phyloP scores from a whole-genome alignment of 2,329 filamentous ascomycete genomes.

The Chalaropsis thielavioides region DNA sequence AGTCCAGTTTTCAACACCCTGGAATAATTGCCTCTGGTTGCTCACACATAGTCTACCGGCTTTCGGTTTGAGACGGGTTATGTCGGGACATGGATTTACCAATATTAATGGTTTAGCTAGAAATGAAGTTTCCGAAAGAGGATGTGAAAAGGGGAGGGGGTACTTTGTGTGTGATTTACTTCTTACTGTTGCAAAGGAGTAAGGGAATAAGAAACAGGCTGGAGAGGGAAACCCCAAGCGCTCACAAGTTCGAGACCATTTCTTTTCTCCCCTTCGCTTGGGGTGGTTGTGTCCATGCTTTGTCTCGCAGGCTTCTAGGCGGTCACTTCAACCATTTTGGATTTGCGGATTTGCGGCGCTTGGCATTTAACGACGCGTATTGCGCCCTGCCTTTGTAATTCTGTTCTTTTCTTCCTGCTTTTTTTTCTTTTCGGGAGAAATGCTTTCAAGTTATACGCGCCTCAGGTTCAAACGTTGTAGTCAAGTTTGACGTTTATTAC shows the following conservation, averaged over 20 bases:
- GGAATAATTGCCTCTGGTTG: background rate
- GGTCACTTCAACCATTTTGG: background rate
- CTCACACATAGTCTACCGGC: background rate
- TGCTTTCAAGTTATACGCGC: too few relatives aligned
- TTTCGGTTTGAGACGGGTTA: conserved; percentile 1
- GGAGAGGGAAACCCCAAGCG: conserved; percentile 2
- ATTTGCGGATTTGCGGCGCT: conserved; percentile 1
- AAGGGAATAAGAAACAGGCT: background rate
- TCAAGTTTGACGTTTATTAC: background rate
- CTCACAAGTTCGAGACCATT: background rate
- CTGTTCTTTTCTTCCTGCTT: background rate
- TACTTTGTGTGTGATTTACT: background rate
- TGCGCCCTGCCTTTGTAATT: background rate
- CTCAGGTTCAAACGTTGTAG: background rate
- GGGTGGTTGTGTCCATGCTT: background rate
- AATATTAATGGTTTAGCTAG: background rate
- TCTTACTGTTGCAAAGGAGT: background rate
- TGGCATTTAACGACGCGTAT: background rate
- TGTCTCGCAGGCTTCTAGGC: background rate
- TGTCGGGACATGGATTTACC: conserved; percentile 1
- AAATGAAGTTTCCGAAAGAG: background rate
- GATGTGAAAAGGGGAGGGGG: background rate
- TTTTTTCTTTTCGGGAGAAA: too few relatives aligned
- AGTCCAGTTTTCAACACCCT: background rate
- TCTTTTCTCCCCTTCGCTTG: background rate